A percentile compares a stretch with the other conserved stretches of the same genome.
Conservation (phyloP, 1,284 basidiomycete genomes). For the Amanita bisporigera region DNA sequence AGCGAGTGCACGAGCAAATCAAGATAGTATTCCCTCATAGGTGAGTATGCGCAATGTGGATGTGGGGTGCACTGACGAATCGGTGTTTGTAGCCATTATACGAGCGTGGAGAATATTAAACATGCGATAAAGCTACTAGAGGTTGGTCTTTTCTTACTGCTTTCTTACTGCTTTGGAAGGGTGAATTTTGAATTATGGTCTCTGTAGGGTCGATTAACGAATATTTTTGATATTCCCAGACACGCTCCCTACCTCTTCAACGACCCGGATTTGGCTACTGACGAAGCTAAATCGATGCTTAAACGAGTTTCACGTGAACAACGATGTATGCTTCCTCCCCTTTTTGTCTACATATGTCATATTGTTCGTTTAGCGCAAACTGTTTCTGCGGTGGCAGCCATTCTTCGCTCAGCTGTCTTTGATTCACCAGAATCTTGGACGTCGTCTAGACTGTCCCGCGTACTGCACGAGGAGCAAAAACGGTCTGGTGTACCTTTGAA, state of each 20-base stretch:
- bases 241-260: slow-evolving; percentile 79
- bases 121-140: slow-evolving; percentile 62
- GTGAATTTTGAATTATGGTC: too few relatives aligned
- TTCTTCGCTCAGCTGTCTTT: slow-evolving; percentile 1
- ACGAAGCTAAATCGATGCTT: slow-evolving; percentile 64
- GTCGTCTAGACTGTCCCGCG: slow-evolving; percentile 44
- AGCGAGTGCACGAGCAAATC: slow-evolving; percentile 53
- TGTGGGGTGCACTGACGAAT: slow-evolving; percentile 1
- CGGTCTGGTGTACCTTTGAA: slow-evolving; percentile 53
- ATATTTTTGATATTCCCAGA: slow-evolving; percentile 68
- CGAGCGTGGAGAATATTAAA: slow-evolving; percentile 59
- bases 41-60: slow-evolving; percentile 28
- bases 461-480: slow-evolving; percentile 55
- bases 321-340: slow-evolving; percentile 49
- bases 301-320: slow-evolving; percentile 47
- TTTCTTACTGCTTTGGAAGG: neutral
- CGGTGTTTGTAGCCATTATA: slow-evolving; percentile 49
- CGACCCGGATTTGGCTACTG: slow-evolving; percentile 61
- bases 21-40: slow-evolving; percentile 52
- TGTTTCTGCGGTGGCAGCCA: neutral
- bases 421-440: slow-evolving; percentile 32
- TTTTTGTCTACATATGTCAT: slow-evolving; percentile 4
- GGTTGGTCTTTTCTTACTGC: slow-evolving; percentile 40
- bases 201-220: slow-evolving; percentile 70
- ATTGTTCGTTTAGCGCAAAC: slow-evolving; percentile 4